A percentile compares a stretch with the other conserved stretches of the same genome.
Conservation (phyloP, 1,139 yeast genomes). For the Saccharomyces hybrid region DNA sequence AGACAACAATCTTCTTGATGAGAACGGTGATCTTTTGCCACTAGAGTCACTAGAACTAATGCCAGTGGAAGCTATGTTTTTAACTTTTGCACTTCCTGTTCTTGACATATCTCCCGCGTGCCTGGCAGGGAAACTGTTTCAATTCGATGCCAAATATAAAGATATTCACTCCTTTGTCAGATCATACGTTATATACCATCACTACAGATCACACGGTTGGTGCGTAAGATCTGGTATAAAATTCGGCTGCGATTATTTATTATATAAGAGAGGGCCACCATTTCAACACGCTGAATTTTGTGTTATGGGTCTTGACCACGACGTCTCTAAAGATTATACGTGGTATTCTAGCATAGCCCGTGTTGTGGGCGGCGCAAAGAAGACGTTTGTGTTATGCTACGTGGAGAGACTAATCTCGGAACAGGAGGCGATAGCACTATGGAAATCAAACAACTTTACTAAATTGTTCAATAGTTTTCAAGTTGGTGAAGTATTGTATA, state of each 20-base stretch:
- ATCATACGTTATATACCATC: conserved; percentile 69
- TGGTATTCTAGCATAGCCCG: conserved; percentile 54
- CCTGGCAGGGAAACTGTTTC: conserved; percentile 10
- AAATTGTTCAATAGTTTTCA: conserved; percentile 36
- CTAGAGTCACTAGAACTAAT: conserved; percentile 68
- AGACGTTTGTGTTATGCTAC: conserved; percentile 61
- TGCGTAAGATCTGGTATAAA: conserved; percentile 88
- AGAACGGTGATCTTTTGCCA: conserved; percentile 35
- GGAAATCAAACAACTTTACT: conserved; percentile 24
- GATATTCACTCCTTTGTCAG: conserved; percentile 15
- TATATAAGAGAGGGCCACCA: conserved; percentile 90
- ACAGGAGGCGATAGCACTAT: conserved; percentile 26
- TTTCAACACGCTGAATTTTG: conserved; percentile 91
- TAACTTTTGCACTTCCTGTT: conserved; percentile 43
- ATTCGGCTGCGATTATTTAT: conserved; percentile 75
- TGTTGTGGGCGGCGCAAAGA: conserved; percentile 82
- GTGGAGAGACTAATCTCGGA: conserved; percentile 46
- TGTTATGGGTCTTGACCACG: conserved; percentile 45
- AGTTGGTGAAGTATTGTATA: conserved; percentile 59
- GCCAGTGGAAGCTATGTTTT: conserved; percentile 68
- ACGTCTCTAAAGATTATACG: conserved; percentile 23
- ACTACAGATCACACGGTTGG: conserved; percentile 88
- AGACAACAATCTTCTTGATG: conserved; percentile 39
- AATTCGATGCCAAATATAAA: conserved; percentile 8
- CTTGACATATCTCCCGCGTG: conserved; percentile 15